Conservation (phyloP, 179 eudicot genomes). For the Patellifolia procumbens region DNA sequence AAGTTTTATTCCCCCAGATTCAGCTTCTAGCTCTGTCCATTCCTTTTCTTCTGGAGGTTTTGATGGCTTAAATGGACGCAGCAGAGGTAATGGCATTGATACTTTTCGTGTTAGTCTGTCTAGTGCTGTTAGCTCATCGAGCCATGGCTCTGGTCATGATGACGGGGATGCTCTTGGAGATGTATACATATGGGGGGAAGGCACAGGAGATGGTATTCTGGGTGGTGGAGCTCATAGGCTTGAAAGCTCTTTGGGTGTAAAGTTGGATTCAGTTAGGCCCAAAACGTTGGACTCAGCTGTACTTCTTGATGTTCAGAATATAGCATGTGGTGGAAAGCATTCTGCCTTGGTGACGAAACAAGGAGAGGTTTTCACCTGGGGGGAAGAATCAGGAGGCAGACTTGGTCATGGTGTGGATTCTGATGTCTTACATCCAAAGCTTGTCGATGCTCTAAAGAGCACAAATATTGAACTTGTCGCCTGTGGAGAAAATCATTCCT, state of each 20-base stretch:
- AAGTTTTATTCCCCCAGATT: slow-evolving; percentile 58
- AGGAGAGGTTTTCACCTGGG: slow-evolving; percentile 88
- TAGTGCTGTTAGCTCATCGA: slow-evolving; percentile 57
- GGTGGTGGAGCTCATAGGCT: slow-evolving; percentile 48
- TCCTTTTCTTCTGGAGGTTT: slow-evolving; percentile 78
- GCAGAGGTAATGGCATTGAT: slow-evolving; percentile 46
- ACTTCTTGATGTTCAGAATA: slow-evolving; percentile 58
- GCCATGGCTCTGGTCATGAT: slow-evolving; percentile 61
- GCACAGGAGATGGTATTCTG: slow-evolving; percentile 49
- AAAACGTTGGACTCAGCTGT: slow-evolving; percentile 63
- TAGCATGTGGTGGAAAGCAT: slow-evolving; percentile 72
- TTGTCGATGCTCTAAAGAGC: slow-evolving; percentile 55
- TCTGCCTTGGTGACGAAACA: slow-evolving; percentile 73
- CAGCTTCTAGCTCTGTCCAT: slow-evolving; percentile 63
- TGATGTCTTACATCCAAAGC: slow-evolving; percentile 59
- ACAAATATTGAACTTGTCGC: slow-evolving; percentile 53
- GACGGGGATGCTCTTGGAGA: slow-evolving; percentile 57
- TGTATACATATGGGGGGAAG: slow-evolving; percentile 82
- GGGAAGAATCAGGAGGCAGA: slow-evolving; percentile 69
- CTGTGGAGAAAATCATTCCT: slow-evolving; percentile 79
- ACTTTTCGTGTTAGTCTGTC: slow-evolving; percentile 56
- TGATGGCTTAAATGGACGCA: slow-evolving; percentile 65
- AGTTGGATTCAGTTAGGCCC: slow-evolving; percentile 55
- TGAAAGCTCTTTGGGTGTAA: slow-evolving; percentile 35
- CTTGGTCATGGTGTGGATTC: slow-evolving; percentile 66